Evolutionary conservation across 176 grass and related monocot genomes (phyloP), one percentile per base, ranked within the genome.

Genomic region (Paspalum notatum): DNA sequence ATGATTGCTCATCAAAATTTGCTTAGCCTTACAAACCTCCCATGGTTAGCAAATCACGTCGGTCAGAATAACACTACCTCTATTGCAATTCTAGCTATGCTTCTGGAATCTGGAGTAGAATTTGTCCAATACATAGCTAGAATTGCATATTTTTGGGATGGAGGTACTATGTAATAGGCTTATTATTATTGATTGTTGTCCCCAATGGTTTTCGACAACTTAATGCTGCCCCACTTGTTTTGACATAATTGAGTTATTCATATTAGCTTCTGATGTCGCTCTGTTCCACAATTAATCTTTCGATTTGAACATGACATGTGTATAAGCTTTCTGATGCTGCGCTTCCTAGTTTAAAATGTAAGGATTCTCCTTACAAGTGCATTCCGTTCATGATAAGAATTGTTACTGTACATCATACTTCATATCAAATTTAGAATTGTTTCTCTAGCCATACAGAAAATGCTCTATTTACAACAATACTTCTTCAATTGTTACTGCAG

Each of bases 21-120:
- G 25, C 64, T 75, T 22, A 37, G 86, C 61, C 47, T 67, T 65
- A 84, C 49, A 74, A 39, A 75, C 40, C 16, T 84, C 48, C 38
- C 69, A 38, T 24, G 59, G 41, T 60, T 48, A 58, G 48, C 37
- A 89, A 54, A 80, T 71, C 68, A 64, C 48, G 43, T 80, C 26
- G 75, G 83, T 69, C 52, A 84, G 56, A 12, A 75, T 62, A 74
- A 61, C 32, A 32, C 32, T 32, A 1, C 32, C 32, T 32, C 32
- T 32, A 3, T 32, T 32, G 32, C 32, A 32, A 32, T 32, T 32
- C 32, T 32, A 32, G 32, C 32, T 32, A 32, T 32, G 32, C 32
- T 32, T 32, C 32, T 32, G 32, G 32, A 32, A 32, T 32, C 32
- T 32, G 1, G 32, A 32, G 2, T 32, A 32, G 32, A 2, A 32